These are phyloP conservation scores for Termitomyces sp. DNA, from an alignment of 768 basidiomycete genomes.

Conservation along the genomic window DNA sequence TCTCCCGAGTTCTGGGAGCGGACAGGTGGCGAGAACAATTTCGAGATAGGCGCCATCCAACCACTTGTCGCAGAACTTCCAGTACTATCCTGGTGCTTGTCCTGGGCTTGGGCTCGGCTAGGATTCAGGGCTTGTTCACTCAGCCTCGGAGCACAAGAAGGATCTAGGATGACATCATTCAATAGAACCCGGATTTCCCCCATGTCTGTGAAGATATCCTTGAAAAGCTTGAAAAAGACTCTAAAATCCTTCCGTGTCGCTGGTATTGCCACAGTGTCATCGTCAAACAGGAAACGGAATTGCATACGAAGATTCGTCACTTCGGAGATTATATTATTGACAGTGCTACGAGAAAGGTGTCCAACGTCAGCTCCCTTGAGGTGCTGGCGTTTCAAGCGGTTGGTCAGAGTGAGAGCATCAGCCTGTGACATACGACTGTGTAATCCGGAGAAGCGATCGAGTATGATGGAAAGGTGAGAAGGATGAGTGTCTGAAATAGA, in stretches of 20 bases:
- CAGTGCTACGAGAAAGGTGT: slow-evolving; percentile 79
- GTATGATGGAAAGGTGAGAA: slow-evolving; percentile 46
- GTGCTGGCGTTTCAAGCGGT: slow-evolving; percentile 87
- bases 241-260: slow-evolving; percentile 81
- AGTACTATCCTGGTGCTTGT: slow-evolving; percentile 25
- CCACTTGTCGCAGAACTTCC: slow-evolving; percentile 32
- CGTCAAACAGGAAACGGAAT: slow-evolving; percentile 71
- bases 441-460: slow-evolving; percentile 61
- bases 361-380: slow-evolving; percentile 80
- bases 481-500: slow-evolving; percentile 54
- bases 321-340: slow-evolving; percentile 71
- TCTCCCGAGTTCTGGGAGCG: slow-evolving; percentile 17
- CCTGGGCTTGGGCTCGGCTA: slow-evolving; percentile 38
- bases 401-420: slow-evolving; percentile 83
- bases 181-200: slow-evolving; percentile 75
- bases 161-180: slow-evolving; percentile 90
- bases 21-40: slow-evolving; percentile 48
- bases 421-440: slow-evolving; percentile 56
- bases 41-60: slow-evolving; percentile 87
- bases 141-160: slow-evolving; percentile 63
- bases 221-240: slow-evolving; percentile 75
- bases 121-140: slow-evolving; percentile 67
- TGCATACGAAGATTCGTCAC: slow-evolving; percentile 60
- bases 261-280: slow-evolving; percentile 55
- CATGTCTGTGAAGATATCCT: slow-evolving; percentile 79